Conservation (phyloP, 805 yeast genomes). For the Wickerhamiella vanderwaltii region DNA sequence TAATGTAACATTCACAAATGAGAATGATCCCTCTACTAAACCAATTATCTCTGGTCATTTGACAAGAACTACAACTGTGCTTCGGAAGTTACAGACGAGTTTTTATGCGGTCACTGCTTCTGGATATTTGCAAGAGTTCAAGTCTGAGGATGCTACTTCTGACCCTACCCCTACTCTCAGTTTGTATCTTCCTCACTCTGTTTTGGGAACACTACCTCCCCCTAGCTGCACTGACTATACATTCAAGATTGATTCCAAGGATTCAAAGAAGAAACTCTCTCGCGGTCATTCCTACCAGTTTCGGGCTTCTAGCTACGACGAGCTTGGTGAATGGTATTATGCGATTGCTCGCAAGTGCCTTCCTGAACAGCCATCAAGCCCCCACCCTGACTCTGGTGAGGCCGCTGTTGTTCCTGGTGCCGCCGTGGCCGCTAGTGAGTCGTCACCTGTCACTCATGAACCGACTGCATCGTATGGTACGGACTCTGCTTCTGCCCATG, state of each 20-base stretch:
- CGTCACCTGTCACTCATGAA: not conserved
- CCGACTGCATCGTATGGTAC: constrained; percentile 4
- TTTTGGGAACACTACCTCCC: constrained; percentile 29
- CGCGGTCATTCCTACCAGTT: constrained; percentile 29
- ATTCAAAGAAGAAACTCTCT: constrained; percentile 24
- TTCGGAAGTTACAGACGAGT: constrained; percentile 32
- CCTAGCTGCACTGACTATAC: constrained; percentile 29
- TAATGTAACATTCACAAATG: constrained; percentile 30
- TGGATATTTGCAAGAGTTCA: constrained; percentile 35
- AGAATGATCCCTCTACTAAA: constrained; percentile 29
- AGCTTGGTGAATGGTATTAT: constrained; percentile 36
- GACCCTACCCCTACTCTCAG: constrained; percentile 36
- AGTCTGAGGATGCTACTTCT: constrained; percentile 31
- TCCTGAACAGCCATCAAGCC: not conserved
- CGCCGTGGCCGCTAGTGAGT: constrained; percentile 4
- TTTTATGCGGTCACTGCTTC: constrained; percentile 38
- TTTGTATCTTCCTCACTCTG: constrained; percentile 36
- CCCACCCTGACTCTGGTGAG: not conserved
- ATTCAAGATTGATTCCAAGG: constrained; percentile 35
- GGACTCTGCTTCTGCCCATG: constrained; percentile 3
- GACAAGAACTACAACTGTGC: constrained; percentile 33
- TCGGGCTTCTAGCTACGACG: constrained; percentile 35
- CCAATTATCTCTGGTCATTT: constrained; percentile 39
- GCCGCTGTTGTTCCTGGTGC: constrained; percentile 1
- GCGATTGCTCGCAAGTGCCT: constrained; percentile 22